These are phyloP conservation scores for Boletus albobrunnescens DNA, from an alignment of 1,284 basidiomycete genomes.

Conservation along the genomic window DNA sequence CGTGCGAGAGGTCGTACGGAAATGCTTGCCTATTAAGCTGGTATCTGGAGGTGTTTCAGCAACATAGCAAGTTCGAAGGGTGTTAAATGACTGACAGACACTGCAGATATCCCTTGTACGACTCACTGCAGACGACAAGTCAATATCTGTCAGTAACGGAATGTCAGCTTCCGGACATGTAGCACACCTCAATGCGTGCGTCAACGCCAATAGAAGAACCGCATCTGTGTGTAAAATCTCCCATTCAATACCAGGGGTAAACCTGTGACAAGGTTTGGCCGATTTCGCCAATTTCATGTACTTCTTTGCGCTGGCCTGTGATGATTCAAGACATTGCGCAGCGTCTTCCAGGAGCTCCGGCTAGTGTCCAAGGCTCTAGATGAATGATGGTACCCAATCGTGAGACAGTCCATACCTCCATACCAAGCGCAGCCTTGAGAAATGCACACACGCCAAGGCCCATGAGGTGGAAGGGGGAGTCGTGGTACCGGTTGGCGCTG, in stretches of 20 bases:
- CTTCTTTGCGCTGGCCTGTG: constrained; percentile 59
- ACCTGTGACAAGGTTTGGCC: constrained; percentile 39
- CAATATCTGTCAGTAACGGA: not conserved
- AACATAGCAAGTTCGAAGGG: constrained; percentile 1
- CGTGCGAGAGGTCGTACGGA: constrained; percentile 8
- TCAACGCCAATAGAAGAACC: constrained; percentile 63
- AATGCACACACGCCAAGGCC: constrained; percentile 72
- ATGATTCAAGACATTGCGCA: constrained; percentile 46
- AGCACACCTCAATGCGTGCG: constrained; percentile 61
- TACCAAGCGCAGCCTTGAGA: constrained; percentile 72
- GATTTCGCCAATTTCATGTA: constrained; percentile 47
- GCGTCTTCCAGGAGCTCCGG: constrained; percentile 46
- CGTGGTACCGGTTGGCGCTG: constrained; percentile 28
- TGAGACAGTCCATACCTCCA: constrained; percentile 52
- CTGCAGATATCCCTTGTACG: constrained; percentile 74
- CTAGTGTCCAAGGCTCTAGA: constrained; percentile 4
- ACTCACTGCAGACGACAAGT: constrained; percentile 46
- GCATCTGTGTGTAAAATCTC: constrained; percentile 71
- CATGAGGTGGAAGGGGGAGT: constrained; percentile 66
- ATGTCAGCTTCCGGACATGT: not conserved
- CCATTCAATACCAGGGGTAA: constrained; percentile 64
- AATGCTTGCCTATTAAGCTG: constrained; percentile 53
- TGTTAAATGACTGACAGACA: constrained; percentile 51
- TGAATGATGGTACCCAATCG: too few relatives aligned
- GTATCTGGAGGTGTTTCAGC: constrained; percentile 38